Evolutionary conservation across 495 filamentous ascomycete genomes (phyloP).

Genomic region (Penicillium longicatenatum): DNA sequence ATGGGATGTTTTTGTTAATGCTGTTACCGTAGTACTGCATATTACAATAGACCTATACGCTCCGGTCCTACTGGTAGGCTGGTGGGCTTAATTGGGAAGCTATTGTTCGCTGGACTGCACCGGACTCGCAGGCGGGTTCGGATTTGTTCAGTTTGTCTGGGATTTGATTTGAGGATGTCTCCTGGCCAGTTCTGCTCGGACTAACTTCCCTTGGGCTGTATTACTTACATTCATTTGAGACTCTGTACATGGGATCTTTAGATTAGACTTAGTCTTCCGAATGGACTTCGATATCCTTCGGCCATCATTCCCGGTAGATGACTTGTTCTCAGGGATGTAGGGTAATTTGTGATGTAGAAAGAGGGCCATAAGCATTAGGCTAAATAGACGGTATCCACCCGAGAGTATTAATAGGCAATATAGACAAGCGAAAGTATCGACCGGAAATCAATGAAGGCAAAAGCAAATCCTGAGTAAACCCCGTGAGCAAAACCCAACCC

Average conservation of each 20-base stretch:
- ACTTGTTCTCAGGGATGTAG: not conserved
- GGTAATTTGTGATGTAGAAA: not conserved
- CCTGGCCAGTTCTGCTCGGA: not conserved
- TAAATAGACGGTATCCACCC: no score
- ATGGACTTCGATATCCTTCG: constrained; percentile 32
- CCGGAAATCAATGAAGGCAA: no score
- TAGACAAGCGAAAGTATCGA: no score
- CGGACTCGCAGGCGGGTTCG: constrained; percentile 3
- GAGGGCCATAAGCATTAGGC: not conserved
- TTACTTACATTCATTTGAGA: constrained; percentile 12
- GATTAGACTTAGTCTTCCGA: constrained; percentile 9
- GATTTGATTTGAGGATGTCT: not conserved
- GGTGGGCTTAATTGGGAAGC: not conserved
- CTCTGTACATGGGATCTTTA: constrained; percentile 4
- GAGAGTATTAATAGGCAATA: no score
- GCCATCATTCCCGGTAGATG: not conserved
- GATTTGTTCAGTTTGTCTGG: not conserved
- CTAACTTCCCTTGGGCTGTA: not conserved
- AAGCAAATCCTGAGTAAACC: no score
- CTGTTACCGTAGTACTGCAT: constrained; percentile 7
- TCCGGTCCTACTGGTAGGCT: not conserved
- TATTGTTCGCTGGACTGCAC: no score
- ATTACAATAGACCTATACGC: not conserved
- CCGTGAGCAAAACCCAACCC: no score
- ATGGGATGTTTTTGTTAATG: not conserved